These are phyloP conservation scores for Trichosporon coremiiforme DNA, from an alignment of 1,284 basidiomycete genomes.

Conservation along the genomic window DNA sequence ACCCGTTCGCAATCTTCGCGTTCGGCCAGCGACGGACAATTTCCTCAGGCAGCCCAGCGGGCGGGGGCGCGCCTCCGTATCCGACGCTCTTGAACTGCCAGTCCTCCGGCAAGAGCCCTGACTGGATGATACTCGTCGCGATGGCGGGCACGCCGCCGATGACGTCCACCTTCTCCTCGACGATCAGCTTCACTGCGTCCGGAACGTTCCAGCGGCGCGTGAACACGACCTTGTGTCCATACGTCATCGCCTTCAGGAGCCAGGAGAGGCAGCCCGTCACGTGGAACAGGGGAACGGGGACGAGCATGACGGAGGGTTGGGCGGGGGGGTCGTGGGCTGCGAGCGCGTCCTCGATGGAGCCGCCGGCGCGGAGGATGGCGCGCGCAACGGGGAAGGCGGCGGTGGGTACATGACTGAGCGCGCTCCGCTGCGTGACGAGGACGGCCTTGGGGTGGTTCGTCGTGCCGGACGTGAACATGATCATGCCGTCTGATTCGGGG, in stretches of 20 bases:
- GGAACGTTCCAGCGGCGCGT: conserved; percentile 43
- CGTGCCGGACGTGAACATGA: conserved; percentile 48
- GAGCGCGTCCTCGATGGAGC: conserved; percentile 31
- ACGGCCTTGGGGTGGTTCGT: conserved; percentile 49
- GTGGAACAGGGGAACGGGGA: conserved; percentile 52
- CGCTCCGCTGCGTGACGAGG: conserved; percentile 46
- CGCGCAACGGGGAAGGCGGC: conserved; percentile 43
- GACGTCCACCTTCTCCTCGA: conserved; percentile 39
- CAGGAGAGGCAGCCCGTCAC: conserved; percentile 52
- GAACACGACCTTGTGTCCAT: conserved; percentile 45
- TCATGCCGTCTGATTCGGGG: conserved; percentile 47
- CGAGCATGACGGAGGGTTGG: conserved; percentile 39
- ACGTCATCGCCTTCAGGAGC: conserved; percentile 45
- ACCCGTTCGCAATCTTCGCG: conserved; percentile 38
- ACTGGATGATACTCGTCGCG: conserved; percentile 36
- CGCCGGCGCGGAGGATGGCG: conserved; percentile 40
- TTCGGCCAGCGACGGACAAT: conserved; percentile 42
- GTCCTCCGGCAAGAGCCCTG: conserved; percentile 25
- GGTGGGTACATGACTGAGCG: conserved; percentile 41
- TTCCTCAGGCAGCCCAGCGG: conserved; percentile 41
- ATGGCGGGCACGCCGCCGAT: conserved; percentile 53
- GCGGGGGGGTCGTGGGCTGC: conserved; percentile 8
- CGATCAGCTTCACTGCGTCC: conserved; percentile 41
- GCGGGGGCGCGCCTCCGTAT: conserved; percentile 52
- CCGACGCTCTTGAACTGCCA: conserved; percentile 41